These are phyloP conservation scores for Trametes cinnabarina DNA, from an alignment of 768 basidiomycete genomes.

Conservation along the genomic window DNA sequence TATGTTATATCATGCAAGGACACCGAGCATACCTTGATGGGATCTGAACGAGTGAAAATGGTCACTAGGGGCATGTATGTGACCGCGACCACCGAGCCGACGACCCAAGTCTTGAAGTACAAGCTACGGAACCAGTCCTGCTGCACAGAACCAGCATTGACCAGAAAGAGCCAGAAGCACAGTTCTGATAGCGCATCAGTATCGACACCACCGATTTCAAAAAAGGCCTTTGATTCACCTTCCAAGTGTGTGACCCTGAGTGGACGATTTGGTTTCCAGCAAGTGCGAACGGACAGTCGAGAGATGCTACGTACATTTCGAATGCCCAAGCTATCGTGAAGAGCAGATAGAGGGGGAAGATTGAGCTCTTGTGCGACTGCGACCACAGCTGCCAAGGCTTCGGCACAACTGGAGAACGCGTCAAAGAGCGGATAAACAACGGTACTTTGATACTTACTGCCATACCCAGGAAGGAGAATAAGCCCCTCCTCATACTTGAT, in stretches of 20 bases:
- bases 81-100: slow-evolving; percentile 60
- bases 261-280: background rate
- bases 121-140: slow-evolving; percentile 75
- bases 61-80: slow-evolving; percentile 71
- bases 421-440: background rate
- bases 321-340: slow-evolving; percentile 70
- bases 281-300: no score
- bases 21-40: slow-evolving; percentile 46
- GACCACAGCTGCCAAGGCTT: slow-evolving; percentile 64
- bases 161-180: slow-evolving; percentile 85
- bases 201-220: background rate
- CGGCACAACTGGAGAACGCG: slow-evolving; percentile 49
- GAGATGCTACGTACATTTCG: slow-evolving; percentile 61
- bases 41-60: slow-evolving; percentile 56
- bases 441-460: slow-evolving; percentile 43
- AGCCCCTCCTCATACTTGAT: slow-evolving; percentile 79
- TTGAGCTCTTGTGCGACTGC: slow-evolving; percentile 39
- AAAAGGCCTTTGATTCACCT: slow-evolving; percentile 41
- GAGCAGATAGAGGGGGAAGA: slow-evolving; percentile 64
- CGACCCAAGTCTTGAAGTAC: slow-evolving; percentile 73
- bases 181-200: slow-evolving; percentile 47
- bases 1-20: background rate
- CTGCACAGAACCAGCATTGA: slow-evolving; percentile 59
- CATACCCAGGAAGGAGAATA: slow-evolving; percentile 40
- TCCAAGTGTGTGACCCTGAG: slow-evolving; percentile 75